Conservation (phyloP, 1,284 basidiomycete species). For the Austroboletus niveus region DNA sequence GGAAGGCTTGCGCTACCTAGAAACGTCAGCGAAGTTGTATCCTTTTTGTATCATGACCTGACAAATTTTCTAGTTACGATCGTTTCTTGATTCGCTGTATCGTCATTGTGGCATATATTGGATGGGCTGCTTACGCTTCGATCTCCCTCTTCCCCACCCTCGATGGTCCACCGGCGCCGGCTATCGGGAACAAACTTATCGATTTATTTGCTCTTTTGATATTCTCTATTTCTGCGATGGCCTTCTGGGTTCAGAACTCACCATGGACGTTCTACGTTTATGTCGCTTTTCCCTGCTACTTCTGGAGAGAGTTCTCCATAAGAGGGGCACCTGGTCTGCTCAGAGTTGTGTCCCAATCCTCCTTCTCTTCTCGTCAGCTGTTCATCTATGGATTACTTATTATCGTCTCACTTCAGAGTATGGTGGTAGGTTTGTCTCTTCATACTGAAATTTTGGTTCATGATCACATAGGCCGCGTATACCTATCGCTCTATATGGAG, state of each 20-base stretch:
- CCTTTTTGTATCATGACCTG: slow-evolving; percentile 6
- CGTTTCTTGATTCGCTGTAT: slow-evolving; percentile 70
- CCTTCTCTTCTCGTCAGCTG: slow-evolving; percentile 22
- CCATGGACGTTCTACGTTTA: slow-evolving; percentile 81
- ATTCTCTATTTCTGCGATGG: slow-evolving; percentile 42
- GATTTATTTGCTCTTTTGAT: slow-evolving; percentile 30
- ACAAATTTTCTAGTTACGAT: slow-evolving; percentile 57
- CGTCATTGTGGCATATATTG: slow-evolving; percentile 72
- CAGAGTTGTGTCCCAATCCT: slow-evolving; percentile 19
- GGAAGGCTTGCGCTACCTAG: slow-evolving; percentile 75
- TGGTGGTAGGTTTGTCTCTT: slow-evolving; percentile 60
- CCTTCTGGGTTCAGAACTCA: slow-evolving; percentile 64
- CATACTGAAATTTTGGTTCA: neutral
- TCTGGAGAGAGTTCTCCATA: slow-evolving; percentile 59
- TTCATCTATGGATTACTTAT: slow-evolving; percentile 34
- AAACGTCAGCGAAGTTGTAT: slow-evolving; percentile 51
- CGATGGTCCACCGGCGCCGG: neutral
- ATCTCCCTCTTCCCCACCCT: slow-evolving; percentile 44
- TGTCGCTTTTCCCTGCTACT: slow-evolving; percentile 71
- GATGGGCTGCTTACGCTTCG: slow-evolving; percentile 73
- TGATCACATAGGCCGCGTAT: slow-evolving; percentile 57
- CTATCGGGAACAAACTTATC: neutral
- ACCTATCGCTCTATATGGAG: slow-evolving; percentile 75
- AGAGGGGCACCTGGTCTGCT: slow-evolving; percentile 31
- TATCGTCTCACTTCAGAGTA: slow-evolving; percentile 54